phyloP scores from a whole-genome alignment of 805 yeast genomes.

The Starmerella etchellsii region DNA sequence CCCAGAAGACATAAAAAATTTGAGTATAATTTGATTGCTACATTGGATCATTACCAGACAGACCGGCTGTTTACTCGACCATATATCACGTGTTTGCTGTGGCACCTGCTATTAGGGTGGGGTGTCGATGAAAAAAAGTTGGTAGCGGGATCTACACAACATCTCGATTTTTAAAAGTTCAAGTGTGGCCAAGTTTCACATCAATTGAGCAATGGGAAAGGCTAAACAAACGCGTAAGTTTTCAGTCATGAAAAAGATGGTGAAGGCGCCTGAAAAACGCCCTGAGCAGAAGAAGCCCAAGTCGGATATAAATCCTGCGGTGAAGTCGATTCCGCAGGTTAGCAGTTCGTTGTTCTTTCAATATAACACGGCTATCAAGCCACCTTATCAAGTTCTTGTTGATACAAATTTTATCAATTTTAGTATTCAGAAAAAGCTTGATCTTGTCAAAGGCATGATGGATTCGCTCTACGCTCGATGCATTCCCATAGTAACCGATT shows the following conservation, averaged over 20 bases:
- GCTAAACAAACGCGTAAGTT: constrained; percentile 95
- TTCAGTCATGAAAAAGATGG: constrained; percentile 76
- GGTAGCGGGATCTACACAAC: no score
- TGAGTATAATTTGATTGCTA: no score
- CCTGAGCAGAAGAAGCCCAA: constrained; percentile 26
- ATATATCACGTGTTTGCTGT: no score
- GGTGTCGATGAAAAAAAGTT: no score
- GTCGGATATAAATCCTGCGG: constrained; percentile 43
- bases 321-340: constrained; percentile 75
- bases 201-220: constrained; percentile 93
- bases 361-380: constrained; percentile 83
- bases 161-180: no score
- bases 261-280: constrained; percentile 60
- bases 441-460: constrained; percentile 93
- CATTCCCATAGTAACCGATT: constrained; percentile 89
- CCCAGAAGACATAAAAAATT: no score
- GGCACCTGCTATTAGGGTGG: no score
- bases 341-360: constrained; percentile 92
- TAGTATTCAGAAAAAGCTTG: constrained; percentile 90
- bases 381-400: constrained; percentile 92
- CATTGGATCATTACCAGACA: no score
- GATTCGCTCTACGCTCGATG: constrained; percentile 89
- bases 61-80: no score
- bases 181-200: no score
- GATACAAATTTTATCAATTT: constrained; percentile 97